phyloP scores from a whole-genome alignment of 2,329 filamentous ascomycete species.

The Alternaria brassicicola region DNA sequence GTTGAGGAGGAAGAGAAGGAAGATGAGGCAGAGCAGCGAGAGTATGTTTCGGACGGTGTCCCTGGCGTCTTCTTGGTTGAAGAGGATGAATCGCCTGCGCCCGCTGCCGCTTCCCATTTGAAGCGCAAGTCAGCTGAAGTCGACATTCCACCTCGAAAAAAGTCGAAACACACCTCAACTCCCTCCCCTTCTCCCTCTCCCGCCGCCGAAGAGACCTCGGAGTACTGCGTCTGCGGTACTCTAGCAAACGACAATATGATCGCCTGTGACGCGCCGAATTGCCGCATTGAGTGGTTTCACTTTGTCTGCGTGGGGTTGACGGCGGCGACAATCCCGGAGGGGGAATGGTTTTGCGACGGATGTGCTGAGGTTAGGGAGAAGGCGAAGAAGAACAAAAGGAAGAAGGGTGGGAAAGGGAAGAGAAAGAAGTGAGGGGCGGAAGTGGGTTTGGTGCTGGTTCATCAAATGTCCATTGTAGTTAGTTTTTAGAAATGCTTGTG shows the following conservation, averaged over 20 bases:
- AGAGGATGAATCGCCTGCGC: background rate
- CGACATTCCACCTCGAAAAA: background rate
- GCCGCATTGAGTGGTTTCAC: constrained; percentile 3
- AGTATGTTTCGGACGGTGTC: background rate
- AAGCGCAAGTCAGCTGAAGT: background rate
- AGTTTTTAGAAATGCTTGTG: background rate
- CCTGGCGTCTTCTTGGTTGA: background rate
- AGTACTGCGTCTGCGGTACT: constrained; percentile 2
- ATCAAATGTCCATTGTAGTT: background rate
- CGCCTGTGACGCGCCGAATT: constrained; percentile 3
- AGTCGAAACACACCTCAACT: too few species aligned
- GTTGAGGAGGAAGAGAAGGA: background rate
- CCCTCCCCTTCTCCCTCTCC: background rate
- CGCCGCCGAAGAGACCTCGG: background rate
- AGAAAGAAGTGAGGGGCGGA: background rate
- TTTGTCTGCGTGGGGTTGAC: constrained; percentile 6
- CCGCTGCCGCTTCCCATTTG: background rate
- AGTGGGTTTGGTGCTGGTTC: background rate
- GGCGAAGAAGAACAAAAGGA: background rate
- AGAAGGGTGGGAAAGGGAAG: background rate
- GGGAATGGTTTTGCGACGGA: constrained; percentile 7
- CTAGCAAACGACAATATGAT: background rate
- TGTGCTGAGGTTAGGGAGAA: background rate
- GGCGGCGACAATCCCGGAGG: background rate
- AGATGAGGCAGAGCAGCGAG: background rate